phyloP scores from a whole-genome alignment of 148 eudicot species.

The Rhododendron ovatum region DNA sequence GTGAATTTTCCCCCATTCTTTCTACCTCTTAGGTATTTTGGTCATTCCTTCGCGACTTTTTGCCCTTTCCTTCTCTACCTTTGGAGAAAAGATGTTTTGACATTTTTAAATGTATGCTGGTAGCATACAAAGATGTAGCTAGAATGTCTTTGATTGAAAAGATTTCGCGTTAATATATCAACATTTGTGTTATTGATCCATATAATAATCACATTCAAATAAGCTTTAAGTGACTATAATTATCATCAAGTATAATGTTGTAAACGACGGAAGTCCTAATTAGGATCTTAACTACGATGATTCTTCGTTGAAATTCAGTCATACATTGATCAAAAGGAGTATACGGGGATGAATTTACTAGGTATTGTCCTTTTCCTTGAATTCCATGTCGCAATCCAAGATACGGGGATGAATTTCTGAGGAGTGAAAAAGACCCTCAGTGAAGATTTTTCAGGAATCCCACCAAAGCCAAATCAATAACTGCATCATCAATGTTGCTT shows the following conservation, averaged over 20 bases:
- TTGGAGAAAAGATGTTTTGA: not conserved
- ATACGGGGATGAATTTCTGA: conserved; percentile 13
- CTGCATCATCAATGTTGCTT: too few relatives aligned
- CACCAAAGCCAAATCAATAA: not conserved
- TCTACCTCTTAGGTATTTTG: not conserved
- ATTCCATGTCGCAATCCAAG: conserved; percentile 23
- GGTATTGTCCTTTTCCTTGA: conserved; percentile 22
- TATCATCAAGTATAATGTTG: not conserved
- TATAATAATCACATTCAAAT: not conserved
- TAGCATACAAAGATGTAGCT: too few relatives aligned
- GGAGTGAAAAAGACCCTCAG: conserved; percentile 8
- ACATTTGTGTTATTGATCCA: not conserved
- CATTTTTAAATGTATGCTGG: not conserved
- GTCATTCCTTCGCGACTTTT: not conserved
- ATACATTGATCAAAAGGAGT: not conserved
- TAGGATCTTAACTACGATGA: not conserved
- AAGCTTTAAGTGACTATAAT: not conserved
- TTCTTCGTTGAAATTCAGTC: not conserved
- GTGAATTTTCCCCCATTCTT: not conserved
- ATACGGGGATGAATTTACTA: too few relatives aligned
- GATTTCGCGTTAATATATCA: not conserved
- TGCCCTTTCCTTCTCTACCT: not conserved
- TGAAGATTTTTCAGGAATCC: conserved; percentile 19
- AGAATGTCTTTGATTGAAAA: not conserved
- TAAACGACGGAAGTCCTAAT: not conserved